Evolutionary conservation across 176 grass and related monocot species (phyloP), one percentile per base, ranked within the genome.

Genomic region (Oryza australiensis): DNA sequence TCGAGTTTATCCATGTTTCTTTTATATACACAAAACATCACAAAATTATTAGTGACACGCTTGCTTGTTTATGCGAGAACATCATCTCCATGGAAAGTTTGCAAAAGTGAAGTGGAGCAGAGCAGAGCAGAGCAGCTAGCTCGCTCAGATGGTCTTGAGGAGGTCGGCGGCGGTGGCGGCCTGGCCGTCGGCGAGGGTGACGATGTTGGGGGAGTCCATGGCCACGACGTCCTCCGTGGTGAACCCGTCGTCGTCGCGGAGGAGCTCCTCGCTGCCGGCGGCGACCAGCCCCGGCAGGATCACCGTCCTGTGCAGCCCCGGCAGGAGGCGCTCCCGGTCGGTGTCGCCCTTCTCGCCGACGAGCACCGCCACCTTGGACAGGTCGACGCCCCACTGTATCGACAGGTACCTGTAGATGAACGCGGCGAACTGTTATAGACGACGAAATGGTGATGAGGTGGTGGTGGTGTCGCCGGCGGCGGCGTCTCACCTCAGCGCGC

Each of bases 271-370:
- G 38, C 90, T 88, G 83, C 92, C 95, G 26, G 33, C 64, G 5
- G 62, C 7, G 2, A 91, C 92, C 23, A 91, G 45, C 7, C 84
- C 95, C 86, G 77, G 75, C 67, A 94, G 10, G 27, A 93, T 83
- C 48, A 94, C 7, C 29, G 95, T 98, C 78, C 48, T 88, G 88
- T 94, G 92, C 24, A 98, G 13, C 30, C 95, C 95, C 1, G 95
- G 90, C 11, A 98, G 88, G 32, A 98, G 84, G 41, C 84, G 79
- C 70, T 98, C 92, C 7, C 82, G 77, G 74, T 98, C 95, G 3
- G 92, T 98, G 77, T 98, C 95, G 22, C 95, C 95, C 77, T 76
- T 91, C n/a, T 93, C 95, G 42, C 95, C 95, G 3, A 87, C 91
- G 11, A 94, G 75, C 49, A 91, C 80, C 15, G 88, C 72, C 75